Evolutionary conservation across 2,329 filamentous ascomycete genomes (phyloP), one percentile per base, ranked within the genome.

Genomic region (Scolecobasidium constrictum): DNA sequence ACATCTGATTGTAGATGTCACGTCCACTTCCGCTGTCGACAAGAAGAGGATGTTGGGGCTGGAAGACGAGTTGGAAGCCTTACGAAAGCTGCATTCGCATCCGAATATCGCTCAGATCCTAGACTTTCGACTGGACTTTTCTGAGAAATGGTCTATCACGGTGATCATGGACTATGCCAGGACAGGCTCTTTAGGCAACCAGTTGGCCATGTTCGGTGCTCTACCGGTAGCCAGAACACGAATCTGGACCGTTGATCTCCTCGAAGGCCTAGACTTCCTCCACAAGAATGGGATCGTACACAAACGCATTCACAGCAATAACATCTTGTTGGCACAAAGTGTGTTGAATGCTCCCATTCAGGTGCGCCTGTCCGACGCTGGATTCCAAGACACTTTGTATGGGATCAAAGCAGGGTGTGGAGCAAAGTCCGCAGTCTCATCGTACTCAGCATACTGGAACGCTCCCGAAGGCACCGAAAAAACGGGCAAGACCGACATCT

Each of bases 161-260:
- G 69, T 92, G 3, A 68, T 95, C 17, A 80, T 75, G 34, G 83
- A 88, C 38, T 73, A 85, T 52, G 83, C 85, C 9, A 82, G 86
- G 41, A 87, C 85, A 58, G 87, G 86, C 0, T 85, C 88, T 0
- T 65, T 98, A 12, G 77, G 81, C 20, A 86, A 94, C 52, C 69
- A 93, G 16, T 69, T 98, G 21, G 82, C 90, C 44, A 75, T 90
- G 47, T 78, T 86, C 34, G 86, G 83, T 4, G 75, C 75, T 21
- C 66, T 95, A 40, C 76, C 82, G 34, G 74, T 84, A 40, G 75
- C 77, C 49, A 88, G 81, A 56, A 80, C 88, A 35, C 81, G 87
- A 42, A 80, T 85, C 18, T 96, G 87, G 82, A 92, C 86, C n/a
- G 78, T 88, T 46, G 86, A 94, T 53, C 70, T 98, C 15, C 73